Evolutionary conservation across 2,329 filamentous ascomycete species (phyloP), one percentile per base, ranked within the genome.

Genomic region (Trichoderma breve): DNA sequence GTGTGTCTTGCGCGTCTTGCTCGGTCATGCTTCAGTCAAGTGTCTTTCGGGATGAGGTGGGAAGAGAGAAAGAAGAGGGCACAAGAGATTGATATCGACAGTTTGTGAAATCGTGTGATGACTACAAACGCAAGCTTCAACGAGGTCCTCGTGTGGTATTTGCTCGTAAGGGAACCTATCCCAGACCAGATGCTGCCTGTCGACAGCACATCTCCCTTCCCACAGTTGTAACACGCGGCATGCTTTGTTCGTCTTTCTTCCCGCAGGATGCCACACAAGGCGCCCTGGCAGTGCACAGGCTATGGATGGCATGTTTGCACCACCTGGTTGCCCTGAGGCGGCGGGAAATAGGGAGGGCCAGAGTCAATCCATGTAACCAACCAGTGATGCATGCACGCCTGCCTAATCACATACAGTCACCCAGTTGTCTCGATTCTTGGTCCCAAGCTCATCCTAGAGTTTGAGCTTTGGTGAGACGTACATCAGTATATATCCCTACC

Each of bases 381-480:
- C 6, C 15, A 32, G 63, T 8, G 15, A 39, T 51, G 47, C 30
- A 26, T 30, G 61, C 53, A 30, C 36, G 12, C 30, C n/a, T 53
- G n/a, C 21, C 30, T 11, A 66, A 51, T n/a, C 14, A 39, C 15
- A 39, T 8, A 39, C 36, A 24, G n/a, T 51, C 43, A 9, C n/a
- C 9, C 80, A 79, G 68, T 30, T 80, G 77, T 15, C 74, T 73
- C 1, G 74, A 62, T 74, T 82, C 81, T 1, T 74, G 60, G 69
- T 82, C 80, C 82, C 82, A 83, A 73, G 80, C 78, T 7, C 73
- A 72, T 4, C 81, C 81, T 28, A 82, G 77, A 57, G 83, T 77
- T 73, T 80, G 77, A 8, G 82, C 82, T 83, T 55, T 6, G 21
- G 14, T 18, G 12, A n/a, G 4, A 30, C 55, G 6, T 28, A 11